phyloP scores from a whole-genome alignment of 1,139 yeast genomes.

The Candida mesenterica region DNA sequence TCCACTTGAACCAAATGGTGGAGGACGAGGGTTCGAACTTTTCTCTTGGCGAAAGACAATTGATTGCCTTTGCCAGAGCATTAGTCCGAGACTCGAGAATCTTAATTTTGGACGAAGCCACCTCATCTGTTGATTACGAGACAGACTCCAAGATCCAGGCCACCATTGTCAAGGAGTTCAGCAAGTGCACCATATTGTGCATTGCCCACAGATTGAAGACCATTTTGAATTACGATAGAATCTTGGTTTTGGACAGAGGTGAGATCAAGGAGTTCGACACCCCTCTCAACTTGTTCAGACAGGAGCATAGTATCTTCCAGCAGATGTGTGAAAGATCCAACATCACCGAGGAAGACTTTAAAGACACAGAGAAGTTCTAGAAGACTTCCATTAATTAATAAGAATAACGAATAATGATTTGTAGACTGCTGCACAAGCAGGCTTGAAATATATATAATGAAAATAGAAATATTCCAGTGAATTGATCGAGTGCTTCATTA shows the following conservation, averaged over 20 bases:
- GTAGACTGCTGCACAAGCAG: too few species aligned
- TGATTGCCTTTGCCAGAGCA: conserved; percentile 75
- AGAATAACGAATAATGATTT: too few species aligned
- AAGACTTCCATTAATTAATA: too few species aligned
- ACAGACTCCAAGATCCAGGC: conserved; percentile 71
- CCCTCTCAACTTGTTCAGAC: conserved; percentile 44
- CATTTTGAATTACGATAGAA: conserved; percentile 61
- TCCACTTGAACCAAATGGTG: conserved; percentile 61
- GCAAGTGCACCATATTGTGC: conserved; percentile 66
- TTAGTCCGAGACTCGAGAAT: conserved; percentile 67
- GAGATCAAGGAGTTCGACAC: conserved; percentile 58
- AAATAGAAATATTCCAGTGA: too few species aligned
- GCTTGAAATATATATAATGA: too few species aligned
- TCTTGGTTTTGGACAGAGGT: conserved; percentile 67
- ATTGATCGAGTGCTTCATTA: too few species aligned
- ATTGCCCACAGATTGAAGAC: conserved; percentile 79
- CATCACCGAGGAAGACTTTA: conserved; percentile 18
- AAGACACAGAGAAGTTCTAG: conserved; percentile 3
- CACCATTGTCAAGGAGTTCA: conserved; percentile 61
- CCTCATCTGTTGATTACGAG: conserved; percentile 78
- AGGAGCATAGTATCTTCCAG: conserved; percentile 40
- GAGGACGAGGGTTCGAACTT: conserved; percentile 76
- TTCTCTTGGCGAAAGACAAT: conserved; percentile 76
- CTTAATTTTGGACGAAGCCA: conserved; percentile 79
- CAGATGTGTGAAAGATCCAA: conserved; percentile 41